Percentiles rank a stretch among this genome's conserved stretches.
phyloP scores from a whole-genome alignment of 2,329 filamentous ascomycete species.

The Botrytis cinerea region DNA sequence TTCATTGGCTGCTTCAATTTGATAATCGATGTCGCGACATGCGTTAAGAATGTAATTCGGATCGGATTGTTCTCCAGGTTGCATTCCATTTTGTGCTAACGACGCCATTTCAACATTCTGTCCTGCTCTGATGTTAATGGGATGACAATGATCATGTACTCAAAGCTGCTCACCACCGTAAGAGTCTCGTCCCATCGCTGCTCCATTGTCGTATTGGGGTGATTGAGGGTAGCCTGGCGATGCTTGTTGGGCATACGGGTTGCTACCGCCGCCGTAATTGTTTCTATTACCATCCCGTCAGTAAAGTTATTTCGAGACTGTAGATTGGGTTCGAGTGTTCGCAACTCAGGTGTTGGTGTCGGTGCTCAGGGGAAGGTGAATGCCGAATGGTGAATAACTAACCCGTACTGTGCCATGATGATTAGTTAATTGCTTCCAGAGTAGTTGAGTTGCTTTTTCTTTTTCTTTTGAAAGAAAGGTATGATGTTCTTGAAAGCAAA shows the following conservation, averaged over 20 bases:
- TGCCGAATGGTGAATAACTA: too few relatives aligned
- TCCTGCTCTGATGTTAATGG: constrained; percentile 30
- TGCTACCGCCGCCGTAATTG: neutral
- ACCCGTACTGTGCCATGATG: too few relatives aligned
- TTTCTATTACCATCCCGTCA: neutral
- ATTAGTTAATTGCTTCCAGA: too few relatives aligned
- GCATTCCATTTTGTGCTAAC: constrained; percentile 47
- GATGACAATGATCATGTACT: neutral
- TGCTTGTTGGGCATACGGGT: constrained; percentile 55
- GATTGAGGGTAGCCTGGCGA: neutral
- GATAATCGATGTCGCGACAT: constrained; percentile 76
- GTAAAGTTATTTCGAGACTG: too few relatives aligned
- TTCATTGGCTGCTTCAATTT: too few relatives aligned
- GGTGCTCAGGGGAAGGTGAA: too few relatives aligned
- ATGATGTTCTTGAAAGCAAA: too few relatives aligned
- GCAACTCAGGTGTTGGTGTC: too few relatives aligned
- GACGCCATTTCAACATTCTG: constrained; percentile 69
- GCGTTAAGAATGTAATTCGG: constrained; percentile 82
- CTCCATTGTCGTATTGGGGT: constrained; percentile 44
- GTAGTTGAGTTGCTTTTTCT: too few relatives aligned
- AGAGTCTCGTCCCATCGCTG: constrained; percentile 44
- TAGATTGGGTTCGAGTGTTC: too few relatives aligned
- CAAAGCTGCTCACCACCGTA: constrained; percentile 43
- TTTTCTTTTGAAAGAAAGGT: too few relatives aligned
- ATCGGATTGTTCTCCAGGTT: constrained; percentile 54